Conservation (phyloP, 192 early-diverging fungal genomes). For the Kickxella alabastrina region DNA sequence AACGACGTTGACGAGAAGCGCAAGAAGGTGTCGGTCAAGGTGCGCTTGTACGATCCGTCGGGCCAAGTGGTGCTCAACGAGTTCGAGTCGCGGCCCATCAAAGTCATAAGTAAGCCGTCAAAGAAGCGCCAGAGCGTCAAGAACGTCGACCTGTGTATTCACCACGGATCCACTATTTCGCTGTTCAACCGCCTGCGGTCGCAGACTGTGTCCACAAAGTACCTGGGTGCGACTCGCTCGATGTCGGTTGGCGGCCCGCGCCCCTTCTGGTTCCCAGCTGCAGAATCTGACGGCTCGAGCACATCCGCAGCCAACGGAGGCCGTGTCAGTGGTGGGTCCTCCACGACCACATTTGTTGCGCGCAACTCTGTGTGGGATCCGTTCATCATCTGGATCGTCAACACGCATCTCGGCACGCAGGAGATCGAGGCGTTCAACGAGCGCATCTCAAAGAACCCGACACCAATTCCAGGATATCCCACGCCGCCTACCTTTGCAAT, state of each 20-base stretch:
- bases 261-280: slow-evolving; percentile 50
- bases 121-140: slow-evolving; percentile 86
- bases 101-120: slow-evolving; percentile 88
- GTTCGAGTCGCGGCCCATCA: slow-evolving; percentile 76
- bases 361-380: slow-evolving; percentile 81
- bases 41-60: slow-evolving; percentile 64
- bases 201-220: slow-evolving; percentile 88
- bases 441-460: slow-evolving; percentile 35
- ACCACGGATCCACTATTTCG: slow-evolving; percentile 80
- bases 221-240: slow-evolving; percentile 56
- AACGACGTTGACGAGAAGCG: slow-evolving; percentile 82
- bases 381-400: slow-evolving; percentile 80
- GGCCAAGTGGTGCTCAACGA: slow-evolving; percentile 58
- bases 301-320: neutral
- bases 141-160: slow-evolving; percentile 79
- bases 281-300: slow-evolving; percentile 9
- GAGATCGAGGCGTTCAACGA: slow-evolving; percentile 56
- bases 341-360: slow-evolving; percentile 66
- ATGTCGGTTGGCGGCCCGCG: slow-evolving; percentile 51
- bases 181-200: slow-evolving; percentile 87
- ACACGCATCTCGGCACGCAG: slow-evolving; percentile 55
- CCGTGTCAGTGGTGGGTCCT: slow-evolving; percentile 1
- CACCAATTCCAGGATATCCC: slow-evolving; percentile 59
- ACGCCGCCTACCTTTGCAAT: slow-evolving; percentile 74
- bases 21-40: slow-evolving; percentile 70